Percentiles rank a stretch among this genome's conserved stretches.
Evolutionary conservation across 1,139 yeast genomes (phyloP).

Genomic region (Nakaseomyces kungkrabaensis): DNA sequence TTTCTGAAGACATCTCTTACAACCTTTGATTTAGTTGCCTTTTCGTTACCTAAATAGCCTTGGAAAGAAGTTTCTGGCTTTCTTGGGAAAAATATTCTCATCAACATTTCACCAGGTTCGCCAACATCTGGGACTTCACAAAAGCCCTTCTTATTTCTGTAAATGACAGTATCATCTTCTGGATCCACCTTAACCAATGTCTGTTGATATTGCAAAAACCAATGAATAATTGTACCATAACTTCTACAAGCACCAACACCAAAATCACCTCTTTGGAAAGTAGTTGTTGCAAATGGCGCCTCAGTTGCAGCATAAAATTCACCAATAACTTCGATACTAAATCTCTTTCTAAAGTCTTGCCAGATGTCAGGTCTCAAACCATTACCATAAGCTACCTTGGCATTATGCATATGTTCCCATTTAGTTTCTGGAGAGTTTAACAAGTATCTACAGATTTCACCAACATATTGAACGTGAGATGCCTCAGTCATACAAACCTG

Average conservation of each 20-base stretch:
- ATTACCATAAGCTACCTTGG: constrained; percentile 77
- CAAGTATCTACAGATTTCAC: constrained; percentile 88
- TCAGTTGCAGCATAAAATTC: constrained; percentile 95
- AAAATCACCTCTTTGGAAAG: constrained; percentile 63
- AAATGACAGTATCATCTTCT: constrained; percentile 63
- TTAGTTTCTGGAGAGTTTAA: constrained; percentile 51
- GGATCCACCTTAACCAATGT: constrained; percentile 67
- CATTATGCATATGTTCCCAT: constrained; percentile 59
- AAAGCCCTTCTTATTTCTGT: constrained; percentile 64
- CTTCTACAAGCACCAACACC: constrained; percentile 88
- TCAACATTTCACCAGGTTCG: constrained; percentile 83
- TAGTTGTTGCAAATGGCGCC: constrained; percentile 84
- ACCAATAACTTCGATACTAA: constrained; percentile 66
- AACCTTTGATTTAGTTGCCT: constrained; percentile 71
- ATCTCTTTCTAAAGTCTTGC: constrained; percentile 67
- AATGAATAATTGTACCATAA: constrained; percentile 59
- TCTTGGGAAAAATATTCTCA: constrained; percentile 58
- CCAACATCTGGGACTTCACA: constrained; percentile 40
- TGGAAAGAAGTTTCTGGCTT: constrained; percentile 68
- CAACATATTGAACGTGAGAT: constrained; percentile 86
- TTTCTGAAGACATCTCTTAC: constrained; percentile 60
- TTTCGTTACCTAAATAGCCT: constrained; percentile 76
- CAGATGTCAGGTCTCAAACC: constrained; percentile 92
- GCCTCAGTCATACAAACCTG: constrained; percentile 66
- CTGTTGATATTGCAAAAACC: constrained; percentile 48